phyloP scores from a whole-genome alignment of 352 stramenopile species.

The Thalassiosira oceanica region DNA sequence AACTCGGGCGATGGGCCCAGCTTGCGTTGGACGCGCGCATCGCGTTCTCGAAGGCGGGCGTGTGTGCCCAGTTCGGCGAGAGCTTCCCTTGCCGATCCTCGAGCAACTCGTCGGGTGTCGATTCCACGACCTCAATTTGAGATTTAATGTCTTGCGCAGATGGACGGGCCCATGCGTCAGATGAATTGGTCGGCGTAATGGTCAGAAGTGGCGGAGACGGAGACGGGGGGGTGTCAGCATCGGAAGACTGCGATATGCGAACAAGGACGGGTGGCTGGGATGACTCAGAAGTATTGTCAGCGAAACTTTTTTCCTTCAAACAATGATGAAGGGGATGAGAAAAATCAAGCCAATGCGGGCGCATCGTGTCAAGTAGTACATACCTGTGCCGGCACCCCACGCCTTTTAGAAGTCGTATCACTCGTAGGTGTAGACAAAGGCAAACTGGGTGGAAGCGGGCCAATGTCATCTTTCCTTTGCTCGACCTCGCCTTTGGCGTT shows the following conservation, averaged over 20 bases:
- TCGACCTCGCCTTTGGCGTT: no score
- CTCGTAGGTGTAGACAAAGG: no score
- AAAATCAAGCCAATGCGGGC: no score
- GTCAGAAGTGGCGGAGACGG: neutral
- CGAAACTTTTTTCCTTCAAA: neutral
- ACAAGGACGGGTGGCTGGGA: neutral
- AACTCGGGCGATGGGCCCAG: slow-evolving; percentile 36
- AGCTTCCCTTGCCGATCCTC: slow-evolving; percentile 23
- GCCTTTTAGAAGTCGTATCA: no score
- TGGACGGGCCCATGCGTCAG: no score
- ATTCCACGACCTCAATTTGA: slow-evolving; percentile 39
- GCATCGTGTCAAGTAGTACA: no score
- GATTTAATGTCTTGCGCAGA: slow-evolving; percentile 31
- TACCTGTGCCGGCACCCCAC: no score
- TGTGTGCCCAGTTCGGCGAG: slow-evolving; percentile 11
- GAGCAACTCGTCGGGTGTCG: slow-evolving; percentile 7
- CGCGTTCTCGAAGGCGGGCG: slow-evolving; percentile 29
- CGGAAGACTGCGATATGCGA: neutral
- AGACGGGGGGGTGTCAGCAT: neutral
- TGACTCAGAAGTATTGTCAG: neutral
- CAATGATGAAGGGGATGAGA: neutral
- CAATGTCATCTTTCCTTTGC: no score
- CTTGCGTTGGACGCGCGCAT: slow-evolving; percentile 37
- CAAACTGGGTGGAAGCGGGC: no score
- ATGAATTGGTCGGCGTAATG: no score